These are phyloP conservation scores for Rhodosporidiobolus odoratus DNA, from an alignment of 768 basidiomycete species.

Conservation along the genomic window DNA sequence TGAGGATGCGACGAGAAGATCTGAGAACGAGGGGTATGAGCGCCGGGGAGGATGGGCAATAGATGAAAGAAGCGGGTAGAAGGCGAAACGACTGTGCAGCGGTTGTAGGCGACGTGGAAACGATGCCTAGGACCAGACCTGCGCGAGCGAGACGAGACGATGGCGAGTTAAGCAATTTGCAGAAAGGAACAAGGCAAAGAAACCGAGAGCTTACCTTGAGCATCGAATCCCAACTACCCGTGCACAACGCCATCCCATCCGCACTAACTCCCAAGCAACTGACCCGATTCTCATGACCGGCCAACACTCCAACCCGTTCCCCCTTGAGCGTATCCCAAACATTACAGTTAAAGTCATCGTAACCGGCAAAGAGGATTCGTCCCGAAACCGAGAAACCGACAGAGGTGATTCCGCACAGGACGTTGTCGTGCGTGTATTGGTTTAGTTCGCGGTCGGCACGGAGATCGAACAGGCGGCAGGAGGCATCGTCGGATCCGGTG, in stretches of 20 bases:
- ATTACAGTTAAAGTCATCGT: conserved; percentile 99
- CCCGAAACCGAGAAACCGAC: conserved; percentile 98
- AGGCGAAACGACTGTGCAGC: too few species aligned
- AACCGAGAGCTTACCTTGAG: conserved; percentile 37
- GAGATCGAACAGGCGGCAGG: conserved; percentile 95
- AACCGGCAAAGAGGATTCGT: conserved; percentile 93
- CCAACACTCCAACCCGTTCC: conserved; percentile 92
- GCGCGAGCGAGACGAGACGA: not conserved
- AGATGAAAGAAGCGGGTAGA: too few species aligned
- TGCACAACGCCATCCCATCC: conserved; percentile 98
- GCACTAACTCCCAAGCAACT: conserved; percentile 91
- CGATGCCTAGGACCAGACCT: too few species aligned
- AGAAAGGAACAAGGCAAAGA: not conserved
- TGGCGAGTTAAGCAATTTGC: not conserved
- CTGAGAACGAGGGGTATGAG: too few species aligned
- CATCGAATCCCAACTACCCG: conserved; percentile 93
- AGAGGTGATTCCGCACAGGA: conserved; percentile 96
- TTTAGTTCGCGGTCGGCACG: conserved; percentile 96
- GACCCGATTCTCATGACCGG: conserved; percentile 97
- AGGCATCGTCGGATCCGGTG: conserved; percentile 97
- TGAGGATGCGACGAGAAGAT: too few species aligned
- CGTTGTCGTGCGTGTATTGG: conserved; percentile 95
- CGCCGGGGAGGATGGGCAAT: too few species aligned
- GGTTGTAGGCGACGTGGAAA: too few species aligned
- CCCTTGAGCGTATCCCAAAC: conserved; percentile 99